phyloP scores from a whole-genome alignment of 148 eudicot species.

The Amaranthus cruentus region DNA sequence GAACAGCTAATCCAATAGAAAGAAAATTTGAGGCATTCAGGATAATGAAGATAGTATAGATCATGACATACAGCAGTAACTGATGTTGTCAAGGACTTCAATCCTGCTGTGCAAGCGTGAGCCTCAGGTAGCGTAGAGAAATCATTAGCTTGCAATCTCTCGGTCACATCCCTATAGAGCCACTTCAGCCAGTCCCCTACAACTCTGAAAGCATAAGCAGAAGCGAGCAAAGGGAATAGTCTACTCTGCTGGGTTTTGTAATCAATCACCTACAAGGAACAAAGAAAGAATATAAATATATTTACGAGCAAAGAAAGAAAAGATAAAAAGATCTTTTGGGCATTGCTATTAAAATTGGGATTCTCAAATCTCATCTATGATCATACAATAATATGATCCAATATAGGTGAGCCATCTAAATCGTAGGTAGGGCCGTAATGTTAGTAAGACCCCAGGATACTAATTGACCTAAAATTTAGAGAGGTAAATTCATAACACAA shows the following conservation, averaged over 20 bases:
- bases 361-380: too few species aligned
- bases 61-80: slow-evolving; percentile 71
- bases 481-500: too few species aligned
- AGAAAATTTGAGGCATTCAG: not conserved
- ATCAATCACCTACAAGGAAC: slow-evolving; percentile 68
- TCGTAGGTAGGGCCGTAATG: too few species aligned
- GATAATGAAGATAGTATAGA: not conserved
- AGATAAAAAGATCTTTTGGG: not conserved
- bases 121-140: slow-evolving; percentile 96
- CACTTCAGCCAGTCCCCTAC: slow-evolving; percentile 92
- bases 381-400: too few species aligned
- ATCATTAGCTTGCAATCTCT: slow-evolving; percentile 77
- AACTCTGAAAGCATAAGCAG: slow-evolving; percentile 95
- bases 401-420: too few species aligned
- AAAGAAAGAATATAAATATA: not conserved
- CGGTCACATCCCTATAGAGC: slow-evolving; percentile 85
- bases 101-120: slow-evolving; percentile 97
- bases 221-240: slow-evolving; percentile 94
- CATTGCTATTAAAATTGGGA: too few species aligned
- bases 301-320: not conserved
- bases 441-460: too few species aligned
- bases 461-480: too few species aligned
- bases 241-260: slow-evolving; percentile 96
- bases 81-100: slow-evolving; percentile 91
- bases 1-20: not conserved